Evolutionary conservation across 2,329 filamentous ascomycete genomes (phyloP).

Genomic region (Pleurostoma richardsiae): DNA sequence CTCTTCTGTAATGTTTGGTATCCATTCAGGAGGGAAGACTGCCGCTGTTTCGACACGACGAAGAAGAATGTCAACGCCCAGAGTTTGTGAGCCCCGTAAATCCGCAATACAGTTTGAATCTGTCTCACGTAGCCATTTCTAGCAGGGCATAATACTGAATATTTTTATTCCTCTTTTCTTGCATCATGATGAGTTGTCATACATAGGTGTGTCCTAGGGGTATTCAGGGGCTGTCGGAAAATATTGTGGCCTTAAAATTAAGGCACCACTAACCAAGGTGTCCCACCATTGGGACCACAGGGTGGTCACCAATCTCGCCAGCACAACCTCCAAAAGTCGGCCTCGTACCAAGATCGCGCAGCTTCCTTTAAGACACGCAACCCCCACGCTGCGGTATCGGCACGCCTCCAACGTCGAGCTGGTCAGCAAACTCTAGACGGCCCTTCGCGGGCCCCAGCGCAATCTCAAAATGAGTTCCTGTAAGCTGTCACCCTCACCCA

Average conservation of each 20-base stretch:
- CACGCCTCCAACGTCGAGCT: background rate
- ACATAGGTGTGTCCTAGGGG: no score
- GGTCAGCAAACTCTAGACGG: conserved; percentile 2
- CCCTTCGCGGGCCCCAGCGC: conserved; percentile 2
- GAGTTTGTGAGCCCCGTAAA: no score
- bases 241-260: background rate
- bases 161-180: no score
- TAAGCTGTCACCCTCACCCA: conserved; percentile 10
- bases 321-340: background rate
- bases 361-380: background rate
- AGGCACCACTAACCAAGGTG: background rate
- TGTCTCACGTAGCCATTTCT: no score
- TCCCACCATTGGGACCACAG: background rate
- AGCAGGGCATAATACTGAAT: no score
- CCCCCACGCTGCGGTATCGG: background rate
- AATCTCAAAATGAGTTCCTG: conserved; percentile 24
- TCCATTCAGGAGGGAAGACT: no score
- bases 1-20: no score
- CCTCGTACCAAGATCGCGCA: background rate
- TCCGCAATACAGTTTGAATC: no score
- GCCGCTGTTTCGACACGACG: no score
- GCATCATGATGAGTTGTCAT: no score
- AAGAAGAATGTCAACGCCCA: no score
- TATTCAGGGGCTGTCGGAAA: background rate
- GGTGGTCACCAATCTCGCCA: background rate